A percentile compares a stretch with the other conserved stretches of the same genome.
Conservation (phyloP, 75 land plant genomes). For the Selaginella tamariscina region DNA sequence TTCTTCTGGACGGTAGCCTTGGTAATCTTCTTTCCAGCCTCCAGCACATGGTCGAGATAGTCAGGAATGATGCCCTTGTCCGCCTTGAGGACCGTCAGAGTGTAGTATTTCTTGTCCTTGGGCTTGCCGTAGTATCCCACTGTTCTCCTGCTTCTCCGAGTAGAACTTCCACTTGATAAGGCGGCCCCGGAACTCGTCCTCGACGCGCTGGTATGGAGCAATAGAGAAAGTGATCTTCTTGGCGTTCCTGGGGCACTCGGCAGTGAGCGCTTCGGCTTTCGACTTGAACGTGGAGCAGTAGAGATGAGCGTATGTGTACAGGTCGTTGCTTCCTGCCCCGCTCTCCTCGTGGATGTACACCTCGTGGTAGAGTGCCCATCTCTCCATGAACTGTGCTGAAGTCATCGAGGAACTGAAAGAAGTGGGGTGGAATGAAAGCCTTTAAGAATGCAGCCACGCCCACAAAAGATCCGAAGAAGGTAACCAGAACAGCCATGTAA, state of each 20-base stretch:
- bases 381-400: background rate
- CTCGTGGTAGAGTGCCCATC: background rate
- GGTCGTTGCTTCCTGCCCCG: constrained; percentile 11
- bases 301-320: constrained; percentile 9
- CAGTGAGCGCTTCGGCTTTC: constrained; percentile 4
- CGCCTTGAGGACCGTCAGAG: constrained; percentile 42
- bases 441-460: constrained; percentile 57
- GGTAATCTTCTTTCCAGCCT: constrained; percentile 5
- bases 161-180: background rate
- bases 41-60: constrained; percentile 44
- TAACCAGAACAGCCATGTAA: too few relatives aligned
- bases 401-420: background rate
- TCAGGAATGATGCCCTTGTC: constrained; percentile 37
- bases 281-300: constrained; percentile 10
- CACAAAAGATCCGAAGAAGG: constrained; percentile 54
- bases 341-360: constrained; percentile 10
- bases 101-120: constrained; percentile 52
- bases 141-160: constrained; percentile 10
- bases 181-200: constrained; percentile 9
- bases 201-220: background rate
- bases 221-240: constrained; percentile 4
- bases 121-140: background rate
- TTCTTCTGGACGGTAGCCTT: constrained; percentile 11
- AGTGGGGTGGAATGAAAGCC: constrained; percentile 14
- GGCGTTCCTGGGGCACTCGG: constrained; percentile 3